Evolutionary conservation across 345 rosid genomes (phyloP).

Genomic region (Aurinia saxatilis): DNA sequence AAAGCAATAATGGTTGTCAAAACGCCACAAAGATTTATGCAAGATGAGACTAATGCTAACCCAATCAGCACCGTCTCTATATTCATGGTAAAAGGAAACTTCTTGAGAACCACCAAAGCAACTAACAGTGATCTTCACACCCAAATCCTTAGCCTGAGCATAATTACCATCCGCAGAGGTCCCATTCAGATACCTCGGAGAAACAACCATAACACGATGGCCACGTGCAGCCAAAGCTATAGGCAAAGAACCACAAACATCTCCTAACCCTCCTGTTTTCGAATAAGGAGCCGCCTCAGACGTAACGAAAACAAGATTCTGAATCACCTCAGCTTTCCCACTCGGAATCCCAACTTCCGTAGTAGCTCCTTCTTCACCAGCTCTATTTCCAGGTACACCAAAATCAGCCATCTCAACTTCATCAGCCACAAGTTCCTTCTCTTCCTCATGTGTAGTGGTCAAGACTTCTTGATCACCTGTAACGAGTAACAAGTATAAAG

Average conservation of each 20-base stretch:
- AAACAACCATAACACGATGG: slow-evolving; percentile 92
- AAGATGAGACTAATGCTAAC: slow-evolving; percentile 32
- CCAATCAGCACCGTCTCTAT: slow-evolving; percentile 91
- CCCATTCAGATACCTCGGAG: slow-evolving; percentile 73
- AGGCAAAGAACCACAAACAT: slow-evolving; percentile 97
- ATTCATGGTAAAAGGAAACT: slow-evolving; percentile 82
- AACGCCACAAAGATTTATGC: background rate
- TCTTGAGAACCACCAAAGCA: slow-evolving; percentile 83
- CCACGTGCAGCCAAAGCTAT: slow-evolving; percentile 67
- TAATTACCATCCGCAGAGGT: slow-evolving; percentile 46
- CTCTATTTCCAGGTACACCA: slow-evolving; percentile 15
- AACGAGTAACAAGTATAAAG: background rate
- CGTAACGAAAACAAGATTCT: slow-evolving; percentile 70
- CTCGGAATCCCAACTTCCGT: slow-evolving; percentile 29
- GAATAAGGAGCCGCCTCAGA: slow-evolving; percentile 98
- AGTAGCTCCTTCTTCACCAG: slow-evolving; percentile 32
- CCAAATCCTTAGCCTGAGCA: slow-evolving; percentile 42
- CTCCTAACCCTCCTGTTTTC: slow-evolving; percentile 93
- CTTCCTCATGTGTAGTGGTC: slow-evolving; percentile 26
- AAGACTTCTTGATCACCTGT: slow-evolving; percentile 33
- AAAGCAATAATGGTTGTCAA: background rate
- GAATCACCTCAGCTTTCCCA: slow-evolving; percentile 23
- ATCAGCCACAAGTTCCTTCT: background rate
- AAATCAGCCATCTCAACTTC: slow-evolving; percentile 20
- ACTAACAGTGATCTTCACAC: slow-evolving; percentile 35